Conservation (phyloP, 495 filamentous ascomycete species). For the Penicillium cosmopolitanum region DNA sequence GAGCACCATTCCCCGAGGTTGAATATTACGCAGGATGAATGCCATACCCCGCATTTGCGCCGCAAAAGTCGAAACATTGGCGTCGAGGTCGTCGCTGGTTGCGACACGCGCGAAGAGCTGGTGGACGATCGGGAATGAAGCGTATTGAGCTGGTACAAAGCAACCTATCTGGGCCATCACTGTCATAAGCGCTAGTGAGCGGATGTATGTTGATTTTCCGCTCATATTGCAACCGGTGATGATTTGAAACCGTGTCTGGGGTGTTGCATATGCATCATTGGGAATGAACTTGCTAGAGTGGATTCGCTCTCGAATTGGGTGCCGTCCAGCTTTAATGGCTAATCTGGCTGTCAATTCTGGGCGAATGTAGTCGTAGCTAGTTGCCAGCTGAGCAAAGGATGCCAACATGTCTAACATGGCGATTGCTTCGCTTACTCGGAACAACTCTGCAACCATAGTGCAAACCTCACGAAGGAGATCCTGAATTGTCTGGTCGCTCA, state of each 20-base stretch:
- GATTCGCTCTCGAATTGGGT: conserved; percentile 83
- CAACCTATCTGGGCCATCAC: conserved; percentile 94
- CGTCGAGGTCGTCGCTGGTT: conserved; percentile 85
- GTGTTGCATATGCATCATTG: conserved; percentile 84
- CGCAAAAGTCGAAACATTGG: conserved; percentile 90
- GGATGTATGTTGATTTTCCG: conserved; percentile 96
- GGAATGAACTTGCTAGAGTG: conserved; percentile 70
- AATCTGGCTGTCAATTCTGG: conserved; percentile 76
- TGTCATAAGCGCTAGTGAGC: conserved; percentile 78
- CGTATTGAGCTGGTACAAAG: conserved; percentile 86
- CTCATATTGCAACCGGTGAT: conserved; percentile 99
- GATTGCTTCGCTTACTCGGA: conserved; percentile 80
- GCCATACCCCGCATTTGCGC: conserved; percentile 96
- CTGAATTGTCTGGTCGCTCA: conserved; percentile 71
- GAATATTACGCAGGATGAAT: conserved; percentile 81
- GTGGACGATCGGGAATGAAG: conserved; percentile 76
- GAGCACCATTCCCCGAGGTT: conserved; percentile 75
- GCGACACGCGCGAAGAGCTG: conserved; percentile 88
- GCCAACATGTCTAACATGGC: conserved; percentile 93
- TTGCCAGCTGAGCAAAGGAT: conserved; percentile 78
- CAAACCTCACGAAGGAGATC: conserved; percentile 69
- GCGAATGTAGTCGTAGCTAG: conserved; percentile 75
- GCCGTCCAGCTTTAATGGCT: conserved; percentile 78
- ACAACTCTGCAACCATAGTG: conserved; percentile 67
- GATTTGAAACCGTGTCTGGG: conserved; percentile 82